These are phyloP conservation scores for Leccinum pallidistipes DNA, from an alignment of 1,284 basidiomycete genomes.

Conservation along the genomic window DNA sequence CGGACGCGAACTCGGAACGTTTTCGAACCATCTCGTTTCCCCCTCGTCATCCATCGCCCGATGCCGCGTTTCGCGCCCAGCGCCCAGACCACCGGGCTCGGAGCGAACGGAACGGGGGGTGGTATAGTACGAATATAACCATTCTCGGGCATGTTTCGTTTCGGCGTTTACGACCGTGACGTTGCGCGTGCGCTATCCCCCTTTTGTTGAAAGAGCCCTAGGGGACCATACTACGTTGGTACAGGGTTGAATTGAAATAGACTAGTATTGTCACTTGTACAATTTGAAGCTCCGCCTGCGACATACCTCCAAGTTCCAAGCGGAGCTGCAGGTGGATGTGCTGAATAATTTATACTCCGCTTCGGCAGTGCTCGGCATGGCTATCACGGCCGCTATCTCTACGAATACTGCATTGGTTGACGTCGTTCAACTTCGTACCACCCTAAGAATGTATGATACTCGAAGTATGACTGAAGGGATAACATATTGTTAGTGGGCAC, in stretches of 20 bases:
- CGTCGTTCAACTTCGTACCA: neutral
- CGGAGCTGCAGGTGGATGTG: too few relatives aligned
- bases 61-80: neutral
- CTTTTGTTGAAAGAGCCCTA: neutral
- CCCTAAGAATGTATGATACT: neutral
- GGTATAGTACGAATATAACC: neutral
- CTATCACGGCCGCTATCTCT: neutral
- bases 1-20: neutral
- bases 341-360: neutral
- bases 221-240: too few relatives aligned
- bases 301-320: too few relatives aligned
- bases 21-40: neutral
- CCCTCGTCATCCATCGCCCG: neutral
- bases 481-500: neutral
- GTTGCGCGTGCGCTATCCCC: constrained; percentile 1
- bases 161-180: constrained; percentile 14
- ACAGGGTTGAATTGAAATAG: too few relatives aligned
- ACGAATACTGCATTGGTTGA: neutral
- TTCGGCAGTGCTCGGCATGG: too few relatives aligned
- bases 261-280: too few relatives aligned
- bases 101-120: neutral
- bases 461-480: neutral
- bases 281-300: too few relatives aligned
- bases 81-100: neutral
- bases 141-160: constrained; percentile 3